Evolutionary conservation across 148 eudicot species (phyloP).

Genomic region (Euryodendron excelsum): DNA sequence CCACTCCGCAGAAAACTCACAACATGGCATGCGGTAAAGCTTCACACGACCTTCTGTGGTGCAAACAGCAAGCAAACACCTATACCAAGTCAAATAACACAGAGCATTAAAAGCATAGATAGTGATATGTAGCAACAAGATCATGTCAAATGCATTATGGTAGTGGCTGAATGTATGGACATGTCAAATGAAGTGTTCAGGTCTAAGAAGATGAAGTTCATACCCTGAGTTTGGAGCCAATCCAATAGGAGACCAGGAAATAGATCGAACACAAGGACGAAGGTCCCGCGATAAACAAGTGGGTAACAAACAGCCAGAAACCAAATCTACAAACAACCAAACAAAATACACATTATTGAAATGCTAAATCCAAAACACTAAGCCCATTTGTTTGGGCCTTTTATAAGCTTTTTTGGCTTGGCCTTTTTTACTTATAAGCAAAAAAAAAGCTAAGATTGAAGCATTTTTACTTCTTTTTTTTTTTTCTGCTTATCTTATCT

Average conservation of each 20-base stretch:
- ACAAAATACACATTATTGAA: no score
- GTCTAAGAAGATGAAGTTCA: neutral
- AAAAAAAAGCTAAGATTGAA: no score
- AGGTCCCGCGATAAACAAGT: constrained; percentile 59
- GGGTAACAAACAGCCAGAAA: constrained; percentile 61
- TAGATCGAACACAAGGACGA: constrained; percentile 71
- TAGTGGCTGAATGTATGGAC: neutral
- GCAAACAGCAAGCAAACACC: constrained; percentile 95
- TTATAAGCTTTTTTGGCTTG: no score
- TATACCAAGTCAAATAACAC: constrained; percentile 19
- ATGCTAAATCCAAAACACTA: neutral
- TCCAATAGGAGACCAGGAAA: constrained; percentile 89
- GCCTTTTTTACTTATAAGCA: no score
- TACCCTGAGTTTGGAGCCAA: constrained; percentile 74
- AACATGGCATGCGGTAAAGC: constrained; percentile 69
- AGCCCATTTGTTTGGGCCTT: no score
- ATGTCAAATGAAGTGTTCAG: neutral
- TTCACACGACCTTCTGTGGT: constrained; percentile 77
- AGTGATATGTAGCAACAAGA: neutral
- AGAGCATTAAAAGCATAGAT: neutral
- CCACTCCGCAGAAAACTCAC: constrained; percentile 86
- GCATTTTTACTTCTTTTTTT: no score
- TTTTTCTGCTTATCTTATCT: no score
- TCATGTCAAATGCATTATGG: constrained; percentile 1
- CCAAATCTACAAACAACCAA: constrained; percentile 50